phyloP scores from a whole-genome alignment of 1,284 basidiomycete species.

The Trichosporon sp. region DNA sequence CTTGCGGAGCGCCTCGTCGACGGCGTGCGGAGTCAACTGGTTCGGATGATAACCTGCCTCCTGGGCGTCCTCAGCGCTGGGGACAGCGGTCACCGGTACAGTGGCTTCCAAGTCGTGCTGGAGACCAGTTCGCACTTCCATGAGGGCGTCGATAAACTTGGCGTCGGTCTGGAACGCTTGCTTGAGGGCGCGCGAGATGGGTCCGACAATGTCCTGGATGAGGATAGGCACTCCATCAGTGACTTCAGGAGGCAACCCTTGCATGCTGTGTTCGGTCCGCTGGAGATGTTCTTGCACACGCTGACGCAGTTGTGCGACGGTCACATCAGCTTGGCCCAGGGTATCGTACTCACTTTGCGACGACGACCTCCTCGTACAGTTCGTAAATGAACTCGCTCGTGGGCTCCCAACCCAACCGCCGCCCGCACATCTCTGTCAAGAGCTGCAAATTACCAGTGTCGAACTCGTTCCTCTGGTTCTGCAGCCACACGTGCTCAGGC shows the following conservation, averaged over 20 bases:
- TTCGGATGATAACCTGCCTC: too few species aligned
- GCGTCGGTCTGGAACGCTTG: neutral
- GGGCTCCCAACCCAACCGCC: neutral
- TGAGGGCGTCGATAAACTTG: neutral
- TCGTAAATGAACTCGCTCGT: neutral
- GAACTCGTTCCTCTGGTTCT: neutral
- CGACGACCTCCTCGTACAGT: neutral
- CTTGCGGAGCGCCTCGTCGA: neutral
- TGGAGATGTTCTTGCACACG: neutral
- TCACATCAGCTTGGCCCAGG: neutral
- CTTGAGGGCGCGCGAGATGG: neutral
- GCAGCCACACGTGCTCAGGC: neutral
- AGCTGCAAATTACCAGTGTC: neutral
- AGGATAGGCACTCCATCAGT: neutral
- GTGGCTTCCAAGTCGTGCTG: neutral
- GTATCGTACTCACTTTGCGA: neutral
- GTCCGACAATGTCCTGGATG: neutral
- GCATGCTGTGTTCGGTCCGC: neutral
- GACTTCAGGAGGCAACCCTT: neutral
- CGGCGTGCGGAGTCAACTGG: neutral
- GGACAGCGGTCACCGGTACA: neutral
- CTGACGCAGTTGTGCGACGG: neutral
- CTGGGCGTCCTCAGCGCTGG: neutral
- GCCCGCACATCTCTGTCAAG: neutral
- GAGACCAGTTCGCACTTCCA: neutral